Conservation (phyloP, 345 rosid genomes). For the Salix koriyanagi region DNA sequence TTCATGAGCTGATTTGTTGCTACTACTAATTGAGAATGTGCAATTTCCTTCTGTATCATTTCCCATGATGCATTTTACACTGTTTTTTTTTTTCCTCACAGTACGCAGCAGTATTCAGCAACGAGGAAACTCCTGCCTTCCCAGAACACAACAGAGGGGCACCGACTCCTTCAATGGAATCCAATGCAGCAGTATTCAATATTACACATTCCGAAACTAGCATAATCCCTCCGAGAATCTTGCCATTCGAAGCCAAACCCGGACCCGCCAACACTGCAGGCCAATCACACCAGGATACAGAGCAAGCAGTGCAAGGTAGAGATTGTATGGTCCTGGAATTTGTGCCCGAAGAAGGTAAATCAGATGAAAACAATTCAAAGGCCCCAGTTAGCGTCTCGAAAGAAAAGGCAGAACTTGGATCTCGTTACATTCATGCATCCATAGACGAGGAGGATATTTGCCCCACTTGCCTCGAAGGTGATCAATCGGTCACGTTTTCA, state of each 20-base stretch:
- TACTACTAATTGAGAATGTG: too few species aligned
- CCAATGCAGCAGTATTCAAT: neutral
- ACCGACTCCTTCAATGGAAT: neutral
- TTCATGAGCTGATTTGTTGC: too few species aligned
- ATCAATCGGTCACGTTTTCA: neutral
- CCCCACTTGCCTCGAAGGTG: constrained; percentile 54
- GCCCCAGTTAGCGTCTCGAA: neutral
- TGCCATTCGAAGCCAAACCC: too few species aligned
- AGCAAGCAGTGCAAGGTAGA: too few species aligned
- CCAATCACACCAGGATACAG: too few species aligned
- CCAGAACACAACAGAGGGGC: neutral
- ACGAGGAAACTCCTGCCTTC: neutral
- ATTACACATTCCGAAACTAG: neutral
- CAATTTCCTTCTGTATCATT: too few species aligned
- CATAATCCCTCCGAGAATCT: too few species aligned
- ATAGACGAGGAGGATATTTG: constrained; percentile 40
- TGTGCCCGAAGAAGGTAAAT: too few species aligned
- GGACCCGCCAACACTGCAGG: too few species aligned
- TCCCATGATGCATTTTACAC: neutral
- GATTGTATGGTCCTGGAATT: too few species aligned
- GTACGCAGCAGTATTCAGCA: constrained; percentile 1
- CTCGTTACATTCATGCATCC: neutral
- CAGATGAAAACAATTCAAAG: neutral
- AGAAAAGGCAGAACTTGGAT: neutral
- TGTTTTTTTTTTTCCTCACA: neutral